A percentile compares a stretch with the other conserved stretches of the same genome.
These are phyloP conservation scores for Fusarium sp. DNA, from an alignment of 2,329 filamentous ascomycete species.

Conservation along the genomic window DNA sequence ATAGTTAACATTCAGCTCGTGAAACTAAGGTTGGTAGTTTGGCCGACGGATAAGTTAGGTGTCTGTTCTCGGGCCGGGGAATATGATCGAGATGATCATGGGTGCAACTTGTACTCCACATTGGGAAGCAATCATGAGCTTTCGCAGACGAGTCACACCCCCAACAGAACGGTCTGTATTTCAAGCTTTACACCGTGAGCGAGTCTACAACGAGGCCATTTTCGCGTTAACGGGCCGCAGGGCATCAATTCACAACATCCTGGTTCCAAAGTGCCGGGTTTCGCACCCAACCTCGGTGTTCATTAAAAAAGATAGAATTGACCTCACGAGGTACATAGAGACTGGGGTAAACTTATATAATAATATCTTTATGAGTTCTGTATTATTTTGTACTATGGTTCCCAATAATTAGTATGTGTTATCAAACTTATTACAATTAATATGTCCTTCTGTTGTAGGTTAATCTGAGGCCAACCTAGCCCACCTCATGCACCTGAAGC, in stretches of 20 bases:
- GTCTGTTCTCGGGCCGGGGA: background rate
- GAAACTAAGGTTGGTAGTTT: background rate
- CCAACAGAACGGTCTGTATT: background rate
- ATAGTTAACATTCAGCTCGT: conserved; percentile 2
- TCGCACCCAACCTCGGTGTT: too few species aligned
- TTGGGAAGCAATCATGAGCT: background rate
- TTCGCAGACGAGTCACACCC: conserved; percentile 4
- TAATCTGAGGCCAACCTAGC: too few species aligned
- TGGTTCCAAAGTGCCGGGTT: conserved; percentile 12
- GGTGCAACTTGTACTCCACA: background rate
- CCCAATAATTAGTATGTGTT: too few species aligned
- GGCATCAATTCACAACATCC: background rate
- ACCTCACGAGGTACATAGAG: too few species aligned
- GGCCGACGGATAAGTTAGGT: background rate
- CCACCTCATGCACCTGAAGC: background rate
- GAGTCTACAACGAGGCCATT: background rate
- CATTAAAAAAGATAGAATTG: too few species aligned
- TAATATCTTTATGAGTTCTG: too few species aligned
- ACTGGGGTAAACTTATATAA: too few species aligned
- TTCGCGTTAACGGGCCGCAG: background rate
- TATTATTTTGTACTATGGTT: too few species aligned
- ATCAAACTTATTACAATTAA: too few species aligned
- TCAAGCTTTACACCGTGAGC: background rate
- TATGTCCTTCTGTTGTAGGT: too few species aligned
- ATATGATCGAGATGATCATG: conserved; percentile 1